phyloP scores from a whole-genome alignment of 2,329 filamentous ascomycete genomes.

The Exserohilum turcica region DNA sequence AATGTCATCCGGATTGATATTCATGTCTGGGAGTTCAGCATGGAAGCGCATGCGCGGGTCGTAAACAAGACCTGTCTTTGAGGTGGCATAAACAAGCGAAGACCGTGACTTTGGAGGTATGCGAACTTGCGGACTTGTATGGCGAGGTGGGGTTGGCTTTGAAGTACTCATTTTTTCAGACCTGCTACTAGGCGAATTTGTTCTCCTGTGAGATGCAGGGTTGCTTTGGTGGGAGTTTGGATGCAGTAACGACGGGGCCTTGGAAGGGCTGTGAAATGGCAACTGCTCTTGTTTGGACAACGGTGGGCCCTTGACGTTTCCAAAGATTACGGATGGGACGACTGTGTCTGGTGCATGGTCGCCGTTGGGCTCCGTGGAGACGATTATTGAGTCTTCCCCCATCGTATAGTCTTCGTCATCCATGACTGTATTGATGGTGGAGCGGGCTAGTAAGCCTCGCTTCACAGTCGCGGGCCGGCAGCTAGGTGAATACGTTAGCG shows the following conservation, averaged over 20 bases:
- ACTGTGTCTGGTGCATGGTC: conserved; percentile 31
- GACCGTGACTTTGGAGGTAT: conserved; percentile 45
- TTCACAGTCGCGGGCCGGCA: conserved; percentile 15
- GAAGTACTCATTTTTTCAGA: conserved; percentile 34
- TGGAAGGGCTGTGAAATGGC: conserved; percentile 32
- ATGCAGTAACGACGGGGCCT: conserved; percentile 15
- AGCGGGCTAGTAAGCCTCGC: conserved; percentile 25
- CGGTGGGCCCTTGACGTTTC: conserved; percentile 18
- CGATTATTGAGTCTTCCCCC: conserved; percentile 36
- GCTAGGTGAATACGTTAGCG: conserved; percentile 16
- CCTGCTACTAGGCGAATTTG: conserved; percentile 18
- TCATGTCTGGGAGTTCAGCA: conserved; percentile 66
- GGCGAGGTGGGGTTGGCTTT: conserved; percentile 17
- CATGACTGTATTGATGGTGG: conserved; percentile 23
- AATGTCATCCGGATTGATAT: conserved; percentile 65
- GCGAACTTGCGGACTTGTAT: conserved; percentile 33
- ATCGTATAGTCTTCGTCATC: conserved; percentile 39
- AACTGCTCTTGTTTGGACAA: conserved; percentile 32
- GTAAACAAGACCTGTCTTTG: conserved; percentile 63
- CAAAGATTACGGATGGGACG: conserved; percentile 37
- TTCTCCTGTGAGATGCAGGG: conserved; percentile 10
- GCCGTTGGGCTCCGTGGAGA: conserved; percentile 43
- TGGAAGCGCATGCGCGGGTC: conserved; percentile 96
- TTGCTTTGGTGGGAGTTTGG: conserved; percentile 6
- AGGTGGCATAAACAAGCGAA: conserved; percentile 37